Evolutionary conservation across 1,284 basidiomycete genomes (phyloP), one percentile per base, ranked within the genome.

Genomic region (Tetrapyrgos nigripes): DNA sequence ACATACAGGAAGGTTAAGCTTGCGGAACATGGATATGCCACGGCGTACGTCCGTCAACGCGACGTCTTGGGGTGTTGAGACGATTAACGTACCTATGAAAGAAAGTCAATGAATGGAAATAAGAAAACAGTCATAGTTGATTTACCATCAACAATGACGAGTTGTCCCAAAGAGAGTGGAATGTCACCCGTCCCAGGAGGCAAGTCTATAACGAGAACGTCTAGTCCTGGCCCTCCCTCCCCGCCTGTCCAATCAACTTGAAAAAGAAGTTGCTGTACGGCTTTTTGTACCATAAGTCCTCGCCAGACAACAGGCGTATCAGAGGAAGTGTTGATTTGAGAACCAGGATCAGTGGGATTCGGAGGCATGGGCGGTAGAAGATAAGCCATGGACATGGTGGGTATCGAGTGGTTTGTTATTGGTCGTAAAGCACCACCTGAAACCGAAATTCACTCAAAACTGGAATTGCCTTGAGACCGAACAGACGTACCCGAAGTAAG

Each of bases 241-340:
- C 70, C 66, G 2, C 73, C 77, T 26, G 81, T 76, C 97, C 97
- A 99, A 72, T 98, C 97, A 2, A 98, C 95, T 66, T 98, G 96
- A 70, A 99, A 98, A 0, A 98, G 82, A 0, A 99, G 81, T 72
- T 99, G 94, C 73, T 98, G 97, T 0, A 97, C 95, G 24, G 97
- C 96, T 72, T 99, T 99, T 78, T 97, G 96, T 1, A 99, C 97
- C 97, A 99, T 98, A 50, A 98, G 85, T 1, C 97, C 97, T 37
- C 97, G 84, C 97, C 97, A 99, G 24, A 97, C 94, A 19, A 98
- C 84, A 0, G 95, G 88, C 0, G 87, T 87, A 67, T 96, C 92
- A 35, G 82, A 79, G 23, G 50, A 45, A 8, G 46, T 55, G 3
- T 45, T 29, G 35, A 33, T 33, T 33, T 46, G 40, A 13, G 40